Base-by-base conservation (phyloP, 352 stramenopile genomes). In the Globisporangium megalacanthum region DNA sequence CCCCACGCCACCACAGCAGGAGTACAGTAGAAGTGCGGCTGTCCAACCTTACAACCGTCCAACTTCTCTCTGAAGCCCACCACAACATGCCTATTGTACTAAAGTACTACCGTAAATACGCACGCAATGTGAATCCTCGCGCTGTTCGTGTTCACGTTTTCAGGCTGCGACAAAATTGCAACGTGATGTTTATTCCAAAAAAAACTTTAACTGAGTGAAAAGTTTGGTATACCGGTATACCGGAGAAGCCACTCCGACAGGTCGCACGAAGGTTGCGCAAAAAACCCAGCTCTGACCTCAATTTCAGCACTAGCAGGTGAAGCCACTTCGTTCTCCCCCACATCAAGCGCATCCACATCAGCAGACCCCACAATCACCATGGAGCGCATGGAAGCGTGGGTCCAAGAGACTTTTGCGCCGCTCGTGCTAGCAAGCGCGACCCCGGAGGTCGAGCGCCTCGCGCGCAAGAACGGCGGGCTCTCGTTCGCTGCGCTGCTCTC, bases 351-450 rank as follows among this genome's bases (percentile, higher is more conserved):
- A 29, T 29, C 35, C 35, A 8, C 35, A 39, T 39, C 35, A 39
- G 17, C 14, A 10, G 11, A 2, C 1, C 5, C 9, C 4, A 29
- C 33, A 1, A 14, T 15, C 25, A 13, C 11, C 19, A 88, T 89
- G 78, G 78, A 86, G 42, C 64, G 61, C 19, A 68, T 88, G 45
- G 76, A 88, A 61, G 64, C 56, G 41, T 95, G 85, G 85, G 75
- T 89, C 29, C 81, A 89, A 41, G 78, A 90, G 67, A 76, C 75
- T 11, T 92, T 87, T 58, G 77, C 80, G 61, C 83, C 85, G 5
- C 63, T 95, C 33, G 83, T 95, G 65, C 78, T 95, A 39, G 87
- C 82, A 17, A 87, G 82, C 70, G 65, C 77, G 48, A 89, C 83
- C 11, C 64, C 70, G 11, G 85, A 95, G 66, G 79, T 83, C 3